Percentiles rank a stretch among this genome's conserved stretches.
These are phyloP conservation scores for Trichomonas tenax DNA, from an alignment of 208 protist species.

Conservation along the genomic window DNA sequence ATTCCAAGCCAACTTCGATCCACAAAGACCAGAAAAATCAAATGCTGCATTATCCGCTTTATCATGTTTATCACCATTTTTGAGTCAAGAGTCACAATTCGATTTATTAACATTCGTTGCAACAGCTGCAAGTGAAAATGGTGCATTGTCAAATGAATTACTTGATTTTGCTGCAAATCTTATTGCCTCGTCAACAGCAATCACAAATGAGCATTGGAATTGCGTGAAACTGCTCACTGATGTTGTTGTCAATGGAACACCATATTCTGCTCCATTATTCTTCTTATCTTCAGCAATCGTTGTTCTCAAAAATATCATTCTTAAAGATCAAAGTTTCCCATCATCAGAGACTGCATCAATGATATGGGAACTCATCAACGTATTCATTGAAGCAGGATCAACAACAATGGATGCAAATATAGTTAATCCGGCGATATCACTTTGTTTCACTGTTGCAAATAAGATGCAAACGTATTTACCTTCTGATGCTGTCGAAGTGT, in stretches of 20 bases:
- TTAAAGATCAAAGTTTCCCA: background rate
- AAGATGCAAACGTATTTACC: background rate
- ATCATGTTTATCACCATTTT: background rate
- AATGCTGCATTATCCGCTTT: background rate
- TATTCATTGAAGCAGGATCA: background rate
- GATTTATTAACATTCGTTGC: background rate
- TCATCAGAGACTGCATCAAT: background rate
- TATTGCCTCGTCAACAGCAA: background rate
- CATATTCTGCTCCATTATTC: background rate
- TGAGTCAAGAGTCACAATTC: background rate
- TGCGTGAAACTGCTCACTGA: background rate
- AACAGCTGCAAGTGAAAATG: background rate
- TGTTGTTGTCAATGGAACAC: background rate
- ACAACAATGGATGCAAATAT: background rate
- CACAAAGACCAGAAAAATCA: background rate
- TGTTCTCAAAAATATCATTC: background rate
- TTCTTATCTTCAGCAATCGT: background rate
- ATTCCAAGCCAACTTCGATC: background rate
- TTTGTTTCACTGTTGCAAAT: background rate
- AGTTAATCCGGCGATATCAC: background rate
- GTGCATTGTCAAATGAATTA: background rate
- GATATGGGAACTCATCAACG: background rate
- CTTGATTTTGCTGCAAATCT: background rate
- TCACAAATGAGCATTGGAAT: background rate
- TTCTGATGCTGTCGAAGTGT: background rate